A percentile compares a stretch with the other conserved stretches of the same genome.
These are phyloP conservation scores for Aeschynomene evenia DNA, from an alignment of 306 rosid species.

Conservation along the genomic window DNA sequence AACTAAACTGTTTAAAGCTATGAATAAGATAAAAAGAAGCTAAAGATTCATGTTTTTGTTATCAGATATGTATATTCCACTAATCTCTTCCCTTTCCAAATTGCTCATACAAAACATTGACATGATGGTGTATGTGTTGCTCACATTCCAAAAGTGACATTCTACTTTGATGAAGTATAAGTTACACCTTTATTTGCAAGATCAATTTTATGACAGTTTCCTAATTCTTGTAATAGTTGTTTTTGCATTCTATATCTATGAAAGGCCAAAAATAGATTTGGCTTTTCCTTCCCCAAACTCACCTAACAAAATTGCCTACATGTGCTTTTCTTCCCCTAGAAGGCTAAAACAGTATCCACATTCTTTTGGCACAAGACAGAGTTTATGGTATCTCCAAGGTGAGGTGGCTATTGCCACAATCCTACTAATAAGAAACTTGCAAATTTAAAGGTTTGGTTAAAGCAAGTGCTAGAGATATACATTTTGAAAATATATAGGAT, in stretches of 20 bases:
- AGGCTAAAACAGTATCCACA: not conserved
- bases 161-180: not conserved
- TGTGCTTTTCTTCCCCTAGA: no score
- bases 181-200: not conserved
- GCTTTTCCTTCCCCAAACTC: not conserved
- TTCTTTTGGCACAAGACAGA: not conserved
- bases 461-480: not conserved
- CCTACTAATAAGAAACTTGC: not conserved
- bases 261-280: not conserved
- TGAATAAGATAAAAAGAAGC: not conserved
- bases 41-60: not conserved
- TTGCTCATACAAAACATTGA: not conserved
- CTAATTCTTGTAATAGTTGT: not conserved
- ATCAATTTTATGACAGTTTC: not conserved
- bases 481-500: no score
- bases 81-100: not conserved
- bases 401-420: not conserved
- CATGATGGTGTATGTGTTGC: not conserved
- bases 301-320: not conserved
- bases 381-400: not conserved
- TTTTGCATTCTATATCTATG: not conserved
- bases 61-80: not conserved
- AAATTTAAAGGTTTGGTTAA: not conserved
- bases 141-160: not conserved
- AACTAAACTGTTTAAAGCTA: not conserved